Base-by-base conservation (phyloP, 257 asterid species). In the Solanum lignicaule region DNA sequence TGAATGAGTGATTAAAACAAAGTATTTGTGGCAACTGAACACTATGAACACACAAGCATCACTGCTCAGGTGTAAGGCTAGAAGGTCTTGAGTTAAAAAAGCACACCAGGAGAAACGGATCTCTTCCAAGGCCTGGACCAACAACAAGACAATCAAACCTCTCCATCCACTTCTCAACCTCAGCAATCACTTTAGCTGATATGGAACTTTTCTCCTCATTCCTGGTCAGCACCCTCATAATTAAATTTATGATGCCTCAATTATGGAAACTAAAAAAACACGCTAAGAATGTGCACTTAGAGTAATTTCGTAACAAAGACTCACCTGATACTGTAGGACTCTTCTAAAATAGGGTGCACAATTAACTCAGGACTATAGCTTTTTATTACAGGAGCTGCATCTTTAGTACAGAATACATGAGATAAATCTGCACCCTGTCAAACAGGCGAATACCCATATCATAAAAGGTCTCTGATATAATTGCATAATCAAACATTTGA, bases 41-140 rank as follows among this genome's bases (percentile, higher is more conserved):
- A 46, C 27, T 43, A 81, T 18, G 66, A 81, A 16, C 41, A 81
- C 29, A 18, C 68, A 81, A 81, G n/a, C 68, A 46, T 46, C 88
- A 43, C 23, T 52, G 4, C 62, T 52, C 9, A 20, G 29, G 38
- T 38, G 31, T 66, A 68, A 38, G 71, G 55, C 29, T 46, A 23
- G 41, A 87, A 81, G 29, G 16, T 52, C 60, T 52, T n/a, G 81
- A 75, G 60, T 76, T 66, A 88, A 84, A 87, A 73, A 31, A 66
- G 87, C 95, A 13, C 46, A 96, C 99, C 96, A 97, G 93, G 89
- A 96, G 98, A 94, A 95, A 95, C 0, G 97, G 97, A 90, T 97
- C 99, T 91, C 99, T 91, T 73, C 98, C 99, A 23, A 95, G 98
- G 89, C 99, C 99, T 52, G 99, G 99, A 89, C 99, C 99, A 81